Evolutionary conservation across 2,329 filamentous ascomycete genomes (phyloP).

Genomic region (Fusarium nodosum): DNA sequence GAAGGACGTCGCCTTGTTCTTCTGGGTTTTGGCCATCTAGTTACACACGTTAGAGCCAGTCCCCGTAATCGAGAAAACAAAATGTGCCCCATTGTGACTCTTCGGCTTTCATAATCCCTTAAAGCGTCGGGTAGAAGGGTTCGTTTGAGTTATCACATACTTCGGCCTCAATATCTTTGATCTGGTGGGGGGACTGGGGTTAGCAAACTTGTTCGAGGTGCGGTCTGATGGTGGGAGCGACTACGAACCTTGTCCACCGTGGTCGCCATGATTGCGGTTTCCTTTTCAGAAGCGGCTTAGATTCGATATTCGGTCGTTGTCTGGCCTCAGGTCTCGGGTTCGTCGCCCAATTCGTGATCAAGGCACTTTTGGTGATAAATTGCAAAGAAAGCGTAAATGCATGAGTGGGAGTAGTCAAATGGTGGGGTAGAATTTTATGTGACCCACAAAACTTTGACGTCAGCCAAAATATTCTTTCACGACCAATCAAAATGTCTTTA

Average conservation of each 20-base stretch:
- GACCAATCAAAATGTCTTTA: slow-evolving; percentile 27
- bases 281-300: slow-evolving; percentile 27
- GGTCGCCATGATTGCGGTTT: slow-evolving; percentile 81
- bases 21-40: slow-evolving; percentile 95
- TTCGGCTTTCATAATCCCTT: slow-evolving; percentile 22
- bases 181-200: slow-evolving; percentile 66
- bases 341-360: slow-evolving; percentile 35
- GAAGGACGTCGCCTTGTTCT: slow-evolving; percentile 95
- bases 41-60: slow-evolving; percentile 38
- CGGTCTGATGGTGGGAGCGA: slow-evolving; percentile 11
- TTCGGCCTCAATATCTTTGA: slow-evolving; percentile 97
- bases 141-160: slow-evolving; percentile 64
- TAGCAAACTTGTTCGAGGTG: slow-evolving; percentile 50
- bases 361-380: slow-evolving; percentile 46
- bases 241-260: slow-evolving; percentile 90
- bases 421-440: slow-evolving; percentile 53
- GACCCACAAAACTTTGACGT: slow-evolving; percentile 51
- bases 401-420: slow-evolving; percentile 47
- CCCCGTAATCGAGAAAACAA: slow-evolving; percentile 8
- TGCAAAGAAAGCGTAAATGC: slow-evolving; percentile 40
- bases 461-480: slow-evolving; percentile 40
- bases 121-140: slow-evolving; percentile 25
- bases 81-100: slow-evolving; percentile 9
- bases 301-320: slow-evolving; percentile 26
- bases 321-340: slow-evolving; percentile 40